phyloP scores from a whole-genome alignment of 2,329 filamentous ascomycete species.

The Apiospora phragmitis region DNA sequence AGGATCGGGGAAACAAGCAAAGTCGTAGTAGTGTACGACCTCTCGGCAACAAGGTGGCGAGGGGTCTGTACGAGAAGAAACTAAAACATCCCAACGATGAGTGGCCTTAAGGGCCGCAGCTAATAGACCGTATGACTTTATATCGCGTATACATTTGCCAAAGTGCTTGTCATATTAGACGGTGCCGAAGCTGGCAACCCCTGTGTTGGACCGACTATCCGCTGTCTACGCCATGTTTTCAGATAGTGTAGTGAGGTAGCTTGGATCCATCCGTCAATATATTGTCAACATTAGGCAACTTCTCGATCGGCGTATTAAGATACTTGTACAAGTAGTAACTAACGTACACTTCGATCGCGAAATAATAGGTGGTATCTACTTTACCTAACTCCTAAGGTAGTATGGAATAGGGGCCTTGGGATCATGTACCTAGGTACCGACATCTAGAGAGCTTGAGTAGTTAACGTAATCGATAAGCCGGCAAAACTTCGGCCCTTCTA shows the following conservation, averaged over 20 bases:
- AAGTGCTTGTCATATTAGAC: background rate
- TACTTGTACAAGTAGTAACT: too few species aligned
- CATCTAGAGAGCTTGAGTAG: background rate
- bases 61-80: background rate
- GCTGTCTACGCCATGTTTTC: background rate
- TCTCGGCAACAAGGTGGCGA: background rate
- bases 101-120: background rate
- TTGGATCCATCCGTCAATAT: background rate
- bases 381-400: too few species aligned
- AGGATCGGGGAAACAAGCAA: background rate
- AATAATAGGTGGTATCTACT: too few species aligned
- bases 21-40: constrained; percentile 2
- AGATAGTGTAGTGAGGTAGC: background rate
- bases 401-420: background rate
- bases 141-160: background rate
- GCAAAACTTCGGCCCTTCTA: constrained; percentile 5
- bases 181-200: background rate
- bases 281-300: background rate
- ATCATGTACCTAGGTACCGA: background rate
- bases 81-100: constrained; percentile 7
- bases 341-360: too few species aligned
- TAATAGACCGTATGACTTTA: constrained; percentile 10
- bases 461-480: constrained; percentile 8
- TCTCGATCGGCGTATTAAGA: too few species aligned
- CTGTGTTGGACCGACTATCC: background rate